A percentile compares a stretch with the other conserved stretches of the same genome.
These are phyloP conservation scores for Quercus wislizeni DNA, from an alignment of 306 rosid species.

Conservation along the genomic window DNA sequence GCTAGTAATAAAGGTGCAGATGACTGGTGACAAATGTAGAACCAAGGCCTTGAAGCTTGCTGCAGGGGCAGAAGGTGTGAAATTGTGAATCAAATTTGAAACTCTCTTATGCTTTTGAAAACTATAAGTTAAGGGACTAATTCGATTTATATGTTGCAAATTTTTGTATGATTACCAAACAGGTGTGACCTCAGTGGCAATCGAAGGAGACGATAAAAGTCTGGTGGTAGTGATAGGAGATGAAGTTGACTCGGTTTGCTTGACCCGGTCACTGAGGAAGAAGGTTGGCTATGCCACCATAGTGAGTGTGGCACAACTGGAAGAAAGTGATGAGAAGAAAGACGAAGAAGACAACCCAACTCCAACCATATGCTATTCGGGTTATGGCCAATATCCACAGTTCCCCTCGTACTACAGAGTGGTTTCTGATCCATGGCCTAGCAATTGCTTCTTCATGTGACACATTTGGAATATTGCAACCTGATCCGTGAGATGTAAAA, in stretches of 20 bases:
- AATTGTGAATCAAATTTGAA: neutral
- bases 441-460: too few species aligned
- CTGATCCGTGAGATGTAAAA: too few species aligned
- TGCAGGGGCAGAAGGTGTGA: constrained; percentile 16
- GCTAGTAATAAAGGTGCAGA: constrained; percentile 20
- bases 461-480: too few species aligned
- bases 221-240: constrained; percentile 33
- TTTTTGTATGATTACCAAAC: neutral
- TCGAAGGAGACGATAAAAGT: constrained; percentile 39
- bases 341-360: neutral
- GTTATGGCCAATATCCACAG: too few species aligned
- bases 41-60: constrained; percentile 36
- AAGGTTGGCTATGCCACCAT: constrained; percentile 21
- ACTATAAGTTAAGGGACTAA: too few species aligned
- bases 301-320: constrained; percentile 23
- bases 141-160: too few species aligned
- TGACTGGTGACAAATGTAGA: constrained; percentile 16
- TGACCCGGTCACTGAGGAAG: constrained; percentile 24
- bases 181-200: constrained; percentile 43
- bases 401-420: too few species aligned
- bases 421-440: too few species aligned
- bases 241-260: constrained; percentile 15
- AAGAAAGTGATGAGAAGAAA: too few species aligned
- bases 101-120: too few species aligned
- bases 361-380: too few species aligned